Conservation (phyloP, 176 grass and related monocot genomes). For the Chloris gayana region DNA sequence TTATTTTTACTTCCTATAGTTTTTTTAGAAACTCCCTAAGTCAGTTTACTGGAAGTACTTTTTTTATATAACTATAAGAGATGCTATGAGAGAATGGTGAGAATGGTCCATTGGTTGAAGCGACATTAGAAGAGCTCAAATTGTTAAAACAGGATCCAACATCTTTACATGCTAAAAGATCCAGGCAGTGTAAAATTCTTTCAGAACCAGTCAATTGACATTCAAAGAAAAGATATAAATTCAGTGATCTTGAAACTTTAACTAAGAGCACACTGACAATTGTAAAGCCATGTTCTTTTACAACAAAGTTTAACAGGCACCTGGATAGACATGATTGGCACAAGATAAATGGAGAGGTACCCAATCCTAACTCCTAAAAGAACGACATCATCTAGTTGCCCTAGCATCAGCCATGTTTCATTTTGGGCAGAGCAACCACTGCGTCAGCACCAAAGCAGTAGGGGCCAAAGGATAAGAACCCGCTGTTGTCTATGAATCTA, state of each 20-base stretch:
- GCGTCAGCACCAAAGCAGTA: background rate
- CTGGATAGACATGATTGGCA: background rate
- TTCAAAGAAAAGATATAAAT: background rate
- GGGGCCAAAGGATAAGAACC: background rate
- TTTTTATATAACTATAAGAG: too few species aligned
- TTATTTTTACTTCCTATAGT: too few species aligned
- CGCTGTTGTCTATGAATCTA: background rate
- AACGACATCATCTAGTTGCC: background rate
- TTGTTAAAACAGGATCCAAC: background rate
- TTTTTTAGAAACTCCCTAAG: too few species aligned
- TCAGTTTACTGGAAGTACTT: too few species aligned
- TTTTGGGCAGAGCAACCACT: background rate
- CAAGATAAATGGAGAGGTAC: background rate
- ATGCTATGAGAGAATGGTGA: background rate
- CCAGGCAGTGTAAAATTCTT: background rate
- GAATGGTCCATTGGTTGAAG: background rate
- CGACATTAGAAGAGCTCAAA: background rate
- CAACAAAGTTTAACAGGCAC: background rate
- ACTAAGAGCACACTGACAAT: background rate
- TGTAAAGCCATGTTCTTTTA: background rate
- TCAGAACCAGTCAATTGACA: background rate
- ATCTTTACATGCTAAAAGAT: too few species aligned
- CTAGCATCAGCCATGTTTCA: background rate
- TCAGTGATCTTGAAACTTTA: background rate
- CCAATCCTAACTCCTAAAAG: constrained; percentile 2